A percentile compares a stretch with the other conserved stretches of the same genome.
Evolutionary conservation across 2,329 filamentous ascomycete genomes (phyloP).

Genomic region (Ascochyta fabae): DNA sequence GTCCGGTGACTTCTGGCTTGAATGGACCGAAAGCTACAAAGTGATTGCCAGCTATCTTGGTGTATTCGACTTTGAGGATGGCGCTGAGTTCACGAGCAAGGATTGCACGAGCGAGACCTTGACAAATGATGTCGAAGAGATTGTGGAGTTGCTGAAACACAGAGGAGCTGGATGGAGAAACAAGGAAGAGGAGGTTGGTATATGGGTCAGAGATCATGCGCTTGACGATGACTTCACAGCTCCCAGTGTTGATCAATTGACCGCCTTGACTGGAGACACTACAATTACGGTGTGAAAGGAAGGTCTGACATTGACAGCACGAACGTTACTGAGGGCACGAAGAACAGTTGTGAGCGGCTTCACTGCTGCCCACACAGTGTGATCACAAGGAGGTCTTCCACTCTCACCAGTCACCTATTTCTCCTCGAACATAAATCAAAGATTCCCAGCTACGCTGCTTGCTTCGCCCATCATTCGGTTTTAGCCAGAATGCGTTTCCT

Average conservation of each 20-base stretch:
- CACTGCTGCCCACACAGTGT: too few species aligned
- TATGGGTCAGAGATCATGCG: slow-evolving; percentile 31
- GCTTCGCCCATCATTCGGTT: too few species aligned
- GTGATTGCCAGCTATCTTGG: slow-evolving; percentile 32
- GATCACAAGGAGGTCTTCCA: too few species aligned
- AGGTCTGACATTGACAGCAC: not conserved
- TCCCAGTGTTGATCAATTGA: slow-evolving; percentile 5
- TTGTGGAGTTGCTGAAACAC: slow-evolving; percentile 28
- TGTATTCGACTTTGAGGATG: slow-evolving; percentile 29
- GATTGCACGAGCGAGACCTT: slow-evolving; percentile 31
- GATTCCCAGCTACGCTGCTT: too few species aligned
- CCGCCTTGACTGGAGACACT: slow-evolving; percentile 12
- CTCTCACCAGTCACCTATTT: too few species aligned
- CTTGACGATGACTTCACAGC: slow-evolving; percentile 16
- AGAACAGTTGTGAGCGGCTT: too few species aligned
- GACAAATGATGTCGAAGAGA: slow-evolving; percentile 33
- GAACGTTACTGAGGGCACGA: not conserved
- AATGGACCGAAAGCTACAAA: slow-evolving; percentile 45
- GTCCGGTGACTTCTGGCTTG: slow-evolving; percentile 49
- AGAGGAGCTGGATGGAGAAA: slow-evolving; percentile 35
- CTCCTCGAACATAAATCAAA: too few species aligned
- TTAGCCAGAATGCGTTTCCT: slow-evolving; percentile 1
- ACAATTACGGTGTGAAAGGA: not conserved
- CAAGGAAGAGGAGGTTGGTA: slow-evolving; percentile 19
- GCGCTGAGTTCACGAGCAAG: slow-evolving; percentile 29